Evolutionary conservation across 2,329 filamentous ascomycete genomes (phyloP).

Genomic region (Fusarium pseudocircinatum): DNA sequence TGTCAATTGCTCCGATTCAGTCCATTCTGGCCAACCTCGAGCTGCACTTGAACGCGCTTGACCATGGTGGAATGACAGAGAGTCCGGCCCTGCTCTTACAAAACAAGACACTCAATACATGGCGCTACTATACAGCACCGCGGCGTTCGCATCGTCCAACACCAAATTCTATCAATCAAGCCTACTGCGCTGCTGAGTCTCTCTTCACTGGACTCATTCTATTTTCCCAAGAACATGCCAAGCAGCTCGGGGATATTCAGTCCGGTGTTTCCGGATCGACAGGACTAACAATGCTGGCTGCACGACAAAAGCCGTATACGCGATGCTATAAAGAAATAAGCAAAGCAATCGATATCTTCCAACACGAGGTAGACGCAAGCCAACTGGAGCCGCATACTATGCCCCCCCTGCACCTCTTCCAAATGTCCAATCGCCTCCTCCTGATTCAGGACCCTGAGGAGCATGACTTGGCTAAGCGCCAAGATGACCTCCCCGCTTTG

Average conservation of each 20-base stretch:
- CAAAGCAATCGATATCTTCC: not conserved
- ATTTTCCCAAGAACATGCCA: conserved; percentile 9
- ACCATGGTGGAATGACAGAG: not conserved
- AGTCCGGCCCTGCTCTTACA: not conserved
- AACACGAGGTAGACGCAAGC: not conserved
- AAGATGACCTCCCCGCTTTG: not conserved
- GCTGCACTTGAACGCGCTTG: not conserved
- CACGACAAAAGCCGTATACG: not conserved
- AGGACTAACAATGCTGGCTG: not conserved
- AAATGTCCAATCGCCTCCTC: not conserved
- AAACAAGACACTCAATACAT: not conserved
- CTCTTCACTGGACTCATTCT: not conserved
- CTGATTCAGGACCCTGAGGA: conserved; percentile 14
- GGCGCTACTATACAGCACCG: conserved; percentile 11
- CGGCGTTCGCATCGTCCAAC: not conserved
- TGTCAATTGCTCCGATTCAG: not conserved
- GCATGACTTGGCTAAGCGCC: not conserved
- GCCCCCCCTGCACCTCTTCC: not conserved
- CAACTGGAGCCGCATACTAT: not conserved
- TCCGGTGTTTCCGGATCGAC: not conserved
- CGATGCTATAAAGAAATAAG: conserved; percentile 11
- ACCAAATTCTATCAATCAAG: not conserved
- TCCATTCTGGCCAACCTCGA: not conserved
- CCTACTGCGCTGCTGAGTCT: conserved; percentile 1
- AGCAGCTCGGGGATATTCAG: not conserved